phyloP scores from a whole-genome alignment of 352 stramenopile genomes.

The Synura sp. region DNA sequence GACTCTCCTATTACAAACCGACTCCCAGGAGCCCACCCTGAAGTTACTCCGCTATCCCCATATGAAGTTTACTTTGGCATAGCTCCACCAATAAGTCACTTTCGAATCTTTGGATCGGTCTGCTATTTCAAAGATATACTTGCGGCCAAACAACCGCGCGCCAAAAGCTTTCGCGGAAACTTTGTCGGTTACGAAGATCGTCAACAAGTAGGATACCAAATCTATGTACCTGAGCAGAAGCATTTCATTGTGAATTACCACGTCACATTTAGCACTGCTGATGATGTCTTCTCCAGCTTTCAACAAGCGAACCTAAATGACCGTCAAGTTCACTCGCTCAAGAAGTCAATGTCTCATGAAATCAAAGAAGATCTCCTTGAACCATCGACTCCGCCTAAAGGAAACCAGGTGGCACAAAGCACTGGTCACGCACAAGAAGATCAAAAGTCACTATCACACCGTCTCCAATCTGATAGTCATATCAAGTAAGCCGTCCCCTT shows the following conservation, averaged over 20 bases:
- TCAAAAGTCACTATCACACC: conserved; percentile 25
- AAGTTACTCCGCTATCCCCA: conserved; percentile 17
- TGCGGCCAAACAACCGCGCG: conserved; percentile 13
- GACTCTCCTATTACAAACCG: too few species aligned
- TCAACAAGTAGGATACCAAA: too few species aligned
- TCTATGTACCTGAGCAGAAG: conserved; percentile 15
- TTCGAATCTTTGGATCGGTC: conserved; percentile 21
- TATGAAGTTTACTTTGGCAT: conserved; percentile 29
- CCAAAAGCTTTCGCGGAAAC: conserved; percentile 22
- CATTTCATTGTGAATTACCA: conserved; percentile 27
- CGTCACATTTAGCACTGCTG: conserved; percentile 21
- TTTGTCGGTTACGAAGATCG: conserved; percentile 23
- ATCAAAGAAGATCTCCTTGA: conserved; percentile 18
- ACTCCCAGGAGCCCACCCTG: conserved; percentile 15
- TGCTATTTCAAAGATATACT: conserved; percentile 25
- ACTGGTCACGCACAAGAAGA: too few species aligned
- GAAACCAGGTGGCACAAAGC: conserved; percentile 21
- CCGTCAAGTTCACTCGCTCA: conserved; percentile 16
- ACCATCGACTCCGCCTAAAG: conserved; percentile 3
- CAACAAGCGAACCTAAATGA: conserved; percentile 30
- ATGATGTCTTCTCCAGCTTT: conserved; percentile 26
- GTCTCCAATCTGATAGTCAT: conserved; percentile 25
- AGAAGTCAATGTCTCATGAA: conserved; percentile 29
- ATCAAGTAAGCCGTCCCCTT: conserved; percentile 12
- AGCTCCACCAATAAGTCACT: conserved; percentile 21